A percentile compares a stretch with the other conserved stretches of the same genome.
These are phyloP conservation scores for Agroathelia rolfsii DNA, from an alignment of 1,284 basidiomycete genomes.

Conservation along the genomic window DNA sequence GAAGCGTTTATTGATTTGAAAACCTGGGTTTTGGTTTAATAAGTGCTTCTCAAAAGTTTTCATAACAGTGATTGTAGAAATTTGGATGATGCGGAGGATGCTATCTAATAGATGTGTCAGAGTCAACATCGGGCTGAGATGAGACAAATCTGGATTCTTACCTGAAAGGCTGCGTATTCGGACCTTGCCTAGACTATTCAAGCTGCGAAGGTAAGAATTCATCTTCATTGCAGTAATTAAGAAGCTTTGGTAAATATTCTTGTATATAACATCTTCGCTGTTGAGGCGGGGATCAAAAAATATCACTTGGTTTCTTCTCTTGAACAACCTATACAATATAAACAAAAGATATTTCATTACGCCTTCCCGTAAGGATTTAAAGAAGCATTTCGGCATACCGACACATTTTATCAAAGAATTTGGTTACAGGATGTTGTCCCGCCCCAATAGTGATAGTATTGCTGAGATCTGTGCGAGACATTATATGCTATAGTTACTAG, in stretches of 20 bases:
- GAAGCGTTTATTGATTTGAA: slow-evolving; percentile 37
- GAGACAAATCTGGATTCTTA: slow-evolving; percentile 22
- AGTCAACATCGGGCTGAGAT: slow-evolving; percentile 1
- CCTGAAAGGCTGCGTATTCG: slow-evolving; percentile 43
- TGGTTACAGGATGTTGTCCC: slow-evolving; percentile 44
- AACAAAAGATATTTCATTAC: slow-evolving; percentile 5
- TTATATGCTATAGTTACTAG: slow-evolving; percentile 2
- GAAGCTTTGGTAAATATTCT: slow-evolving; percentile 85
- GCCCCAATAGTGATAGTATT: slow-evolving; percentile 59
- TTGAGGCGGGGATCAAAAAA: slow-evolving; percentile 76
- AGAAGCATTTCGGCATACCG: slow-evolving; percentile 34
- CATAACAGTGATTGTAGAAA: slow-evolving; percentile 6
- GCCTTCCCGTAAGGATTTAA: background rate
- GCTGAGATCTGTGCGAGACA: slow-evolving; percentile 32
- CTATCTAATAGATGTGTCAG: slow-evolving; percentile 30
- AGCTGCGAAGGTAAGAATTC: slow-evolving; percentile 67
- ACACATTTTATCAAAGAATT: slow-evolving; percentile 60
- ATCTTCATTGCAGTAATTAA: slow-evolving; percentile 84
- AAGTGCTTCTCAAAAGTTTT: slow-evolving; percentile 2
- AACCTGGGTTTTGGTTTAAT: slow-evolving; percentile 7
- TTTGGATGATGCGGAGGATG: slow-evolving; percentile 48
- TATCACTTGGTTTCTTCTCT: slow-evolving; percentile 59
- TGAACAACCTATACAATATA: slow-evolving; percentile 41
- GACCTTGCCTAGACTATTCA: slow-evolving; percentile 35
- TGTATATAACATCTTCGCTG: slow-evolving; percentile 46